Evolutionary conservation across 108 stramenopile genomes (phyloP).

Genomic region (Bacterosira constricta): DNA sequence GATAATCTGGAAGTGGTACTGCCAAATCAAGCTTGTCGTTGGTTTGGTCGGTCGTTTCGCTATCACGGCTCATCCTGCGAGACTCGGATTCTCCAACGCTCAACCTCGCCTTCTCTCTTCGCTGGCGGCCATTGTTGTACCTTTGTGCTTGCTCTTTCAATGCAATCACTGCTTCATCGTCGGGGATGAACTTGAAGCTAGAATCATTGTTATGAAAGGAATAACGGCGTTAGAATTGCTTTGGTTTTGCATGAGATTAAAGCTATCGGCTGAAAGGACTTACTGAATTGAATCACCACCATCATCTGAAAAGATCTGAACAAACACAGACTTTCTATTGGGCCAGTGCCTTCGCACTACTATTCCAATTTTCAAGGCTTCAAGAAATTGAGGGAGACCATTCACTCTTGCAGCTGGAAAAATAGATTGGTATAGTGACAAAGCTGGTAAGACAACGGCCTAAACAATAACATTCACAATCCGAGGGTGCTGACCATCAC

Average conservation of each 20-base stretch:
- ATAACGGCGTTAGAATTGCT: not conserved
- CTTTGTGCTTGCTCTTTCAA: conserved; percentile 80
- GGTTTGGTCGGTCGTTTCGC: conserved; percentile 17
- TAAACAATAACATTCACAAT: too few species aligned
- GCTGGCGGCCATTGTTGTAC: conserved; percentile 57
- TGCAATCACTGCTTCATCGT: conserved; percentile 76
- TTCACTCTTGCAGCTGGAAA: conserved; percentile 65
- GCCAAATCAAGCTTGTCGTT: conserved; percentile 44
- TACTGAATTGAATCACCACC: conserved; percentile 83
- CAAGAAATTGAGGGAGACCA: conserved; percentile 77
- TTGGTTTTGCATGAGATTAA: not conserved
- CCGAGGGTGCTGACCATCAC: not conserved
- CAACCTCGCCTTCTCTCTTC: conserved; percentile 37
- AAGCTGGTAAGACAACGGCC: conserved; percentile 3
- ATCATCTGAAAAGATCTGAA: conserved; percentile 70
- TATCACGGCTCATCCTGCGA: conserved; percentile 42
- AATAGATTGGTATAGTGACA: not conserved
- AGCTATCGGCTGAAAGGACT: not conserved
- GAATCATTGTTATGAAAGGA: not conserved
- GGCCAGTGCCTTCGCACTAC: conserved; percentile 84
- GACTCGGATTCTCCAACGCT: conserved; percentile 49
- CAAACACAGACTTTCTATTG: conserved; percentile 62
- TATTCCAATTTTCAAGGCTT: conserved; percentile 80
- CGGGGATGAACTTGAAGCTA: conserved; percentile 56
- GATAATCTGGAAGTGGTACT: conserved; percentile 55